Percentiles rank a stretch among this genome's conserved stretches.
These are phyloP conservation scores for Fusarium zealandicum DNA, from an alignment of 2,329 filamentous ascomycete genomes.

Conservation along the genomic window DNA sequence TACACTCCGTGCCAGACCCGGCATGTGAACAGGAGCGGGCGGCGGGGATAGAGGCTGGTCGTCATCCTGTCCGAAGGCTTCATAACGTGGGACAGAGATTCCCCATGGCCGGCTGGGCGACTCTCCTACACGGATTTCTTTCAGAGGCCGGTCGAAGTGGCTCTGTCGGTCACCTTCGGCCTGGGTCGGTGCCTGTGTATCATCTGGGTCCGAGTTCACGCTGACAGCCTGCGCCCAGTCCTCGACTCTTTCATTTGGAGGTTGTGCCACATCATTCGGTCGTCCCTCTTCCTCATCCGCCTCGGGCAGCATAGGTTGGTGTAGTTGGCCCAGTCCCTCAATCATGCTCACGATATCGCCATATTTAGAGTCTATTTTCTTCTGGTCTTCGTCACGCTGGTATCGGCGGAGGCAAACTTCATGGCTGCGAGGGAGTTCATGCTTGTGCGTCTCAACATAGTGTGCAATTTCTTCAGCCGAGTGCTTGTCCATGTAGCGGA, in stretches of 20 bases:
- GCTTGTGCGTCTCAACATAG: constrained; percentile 95
- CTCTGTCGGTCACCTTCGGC: constrained; percentile 67
- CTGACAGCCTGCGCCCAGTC: constrained; percentile 85
- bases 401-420: constrained; percentile 91
- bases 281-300: constrained; percentile 54
- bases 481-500: constrained; percentile 90
- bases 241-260: constrained; percentile 76
- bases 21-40: constrained; percentile 63
- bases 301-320: constrained; percentile 82
- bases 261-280: constrained; percentile 55
- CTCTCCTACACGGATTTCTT: constrained; percentile 91
- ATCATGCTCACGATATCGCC: constrained; percentile 94
- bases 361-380: constrained; percentile 92
- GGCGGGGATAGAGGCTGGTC: constrained; percentile 62
- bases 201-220: constrained; percentile 52
- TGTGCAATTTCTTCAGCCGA: constrained; percentile 91
- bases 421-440: constrained; percentile 91
- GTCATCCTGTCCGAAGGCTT: constrained; percentile 48
- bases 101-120: constrained; percentile 94
- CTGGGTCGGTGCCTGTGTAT: constrained; percentile 41
- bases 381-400: constrained; percentile 83
- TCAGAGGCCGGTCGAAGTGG: constrained; percentile 83
- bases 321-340: constrained; percentile 83
- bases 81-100: constrained; percentile 76
- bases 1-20: constrained; percentile 43